phyloP scores from a whole-genome alignment of 176 grass and related monocot genomes.

The Oryza coarctata region DNA sequence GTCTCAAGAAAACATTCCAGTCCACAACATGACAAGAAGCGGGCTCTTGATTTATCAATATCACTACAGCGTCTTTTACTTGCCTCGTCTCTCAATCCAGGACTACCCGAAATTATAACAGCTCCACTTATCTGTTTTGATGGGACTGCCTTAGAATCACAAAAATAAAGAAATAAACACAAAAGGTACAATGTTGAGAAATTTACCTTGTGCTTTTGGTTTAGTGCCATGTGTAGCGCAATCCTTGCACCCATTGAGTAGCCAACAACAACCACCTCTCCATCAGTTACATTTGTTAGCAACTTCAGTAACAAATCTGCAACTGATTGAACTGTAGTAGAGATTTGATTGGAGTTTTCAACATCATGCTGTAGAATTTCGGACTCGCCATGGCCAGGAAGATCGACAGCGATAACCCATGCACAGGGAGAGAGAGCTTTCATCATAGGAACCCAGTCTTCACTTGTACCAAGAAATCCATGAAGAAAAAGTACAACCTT shows the following conservation, averaged over 20 bases:
- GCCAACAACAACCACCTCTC: constrained; percentile 65
- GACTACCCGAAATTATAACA: constrained; percentile 89
- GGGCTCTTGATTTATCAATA: constrained; percentile 78
- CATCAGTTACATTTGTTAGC: constrained; percentile 61
- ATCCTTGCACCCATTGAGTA: constrained; percentile 99
- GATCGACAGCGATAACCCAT: constrained; percentile 69
- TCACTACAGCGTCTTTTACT: constrained; percentile 53
- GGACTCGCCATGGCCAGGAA: constrained; percentile 86
- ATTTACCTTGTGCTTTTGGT: constrained; percentile 73
- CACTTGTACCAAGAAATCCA: constrained; percentile 91
- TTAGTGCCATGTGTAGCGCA: constrained; percentile 81
- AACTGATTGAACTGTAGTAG: constrained; percentile 58
- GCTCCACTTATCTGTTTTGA: constrained; percentile 68
- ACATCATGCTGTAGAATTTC: constrained; percentile 37
- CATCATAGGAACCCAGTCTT: constrained; percentile 86
- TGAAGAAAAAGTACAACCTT: constrained; percentile 83
- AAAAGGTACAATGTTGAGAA: constrained; percentile 16
- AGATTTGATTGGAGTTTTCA: constrained; percentile 36
- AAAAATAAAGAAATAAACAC: neutral
- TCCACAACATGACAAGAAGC: constrained; percentile 61
- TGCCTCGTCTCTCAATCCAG: constrained; percentile 69
- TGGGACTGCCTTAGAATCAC: constrained; percentile 34
- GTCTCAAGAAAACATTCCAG: constrained; percentile 68
- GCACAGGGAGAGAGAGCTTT: constrained; percentile 61
- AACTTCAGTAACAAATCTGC: constrained; percentile 68